Conservation (phyloP, 352 stramenopile genomes). For the Pythium pectinolyticum region DNA sequence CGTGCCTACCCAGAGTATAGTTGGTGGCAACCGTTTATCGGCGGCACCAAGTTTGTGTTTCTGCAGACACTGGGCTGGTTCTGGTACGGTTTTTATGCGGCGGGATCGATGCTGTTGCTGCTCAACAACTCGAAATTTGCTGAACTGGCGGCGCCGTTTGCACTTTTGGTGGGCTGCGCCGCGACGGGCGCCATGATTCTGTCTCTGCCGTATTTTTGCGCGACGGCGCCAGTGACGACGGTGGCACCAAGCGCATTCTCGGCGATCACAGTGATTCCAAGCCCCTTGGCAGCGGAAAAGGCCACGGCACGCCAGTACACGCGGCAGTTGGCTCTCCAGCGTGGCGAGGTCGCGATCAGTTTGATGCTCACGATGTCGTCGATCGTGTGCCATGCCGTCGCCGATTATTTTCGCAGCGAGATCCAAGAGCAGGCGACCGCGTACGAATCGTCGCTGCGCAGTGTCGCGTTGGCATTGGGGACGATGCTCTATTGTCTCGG, state of each 20-base stretch:
- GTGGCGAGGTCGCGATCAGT: constrained; percentile 42
- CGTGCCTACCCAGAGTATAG: constrained; percentile 30
- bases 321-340: constrained; percentile 13
- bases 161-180: constrained; percentile 37
- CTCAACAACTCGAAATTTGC: constrained; percentile 41
- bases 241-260: constrained; percentile 1
- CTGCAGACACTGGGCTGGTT: constrained; percentile 59
- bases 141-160: constrained; percentile 26
- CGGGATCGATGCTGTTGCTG: constrained; percentile 36
- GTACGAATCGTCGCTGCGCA: constrained; percentile 16
- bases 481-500: constrained; percentile 33
- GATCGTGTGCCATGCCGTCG: constrained; percentile 37
- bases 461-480: constrained; percentile 23
- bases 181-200: constrained; percentile 30
- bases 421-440: constrained; percentile 12
- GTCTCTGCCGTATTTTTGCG: constrained; percentile 42
- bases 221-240: neutral
- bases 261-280: neutral
- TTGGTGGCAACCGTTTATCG: constrained; percentile 57
- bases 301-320: neutral
- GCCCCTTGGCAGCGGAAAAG: neutral
- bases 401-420: constrained; percentile 38
- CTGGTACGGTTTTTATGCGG: constrained; percentile 55
- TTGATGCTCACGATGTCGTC: constrained; percentile 41
- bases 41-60: constrained; percentile 61